phyloP scores from a whole-genome alignment of 208 protist genomes.

The Leishmania guyanensis region DNA sequence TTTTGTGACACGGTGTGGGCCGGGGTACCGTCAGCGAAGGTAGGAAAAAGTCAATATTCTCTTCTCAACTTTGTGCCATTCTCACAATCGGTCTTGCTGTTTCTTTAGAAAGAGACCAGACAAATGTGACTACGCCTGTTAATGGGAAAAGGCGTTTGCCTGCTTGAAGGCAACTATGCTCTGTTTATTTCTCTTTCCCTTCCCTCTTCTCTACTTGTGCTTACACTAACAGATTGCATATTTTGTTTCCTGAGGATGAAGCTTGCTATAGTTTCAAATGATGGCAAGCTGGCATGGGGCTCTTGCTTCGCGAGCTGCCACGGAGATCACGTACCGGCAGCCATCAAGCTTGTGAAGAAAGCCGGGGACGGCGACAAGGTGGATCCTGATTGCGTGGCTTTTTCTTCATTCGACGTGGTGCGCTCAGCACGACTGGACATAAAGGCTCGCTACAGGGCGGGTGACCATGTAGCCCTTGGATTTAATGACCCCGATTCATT shows the following conservation, averaged over 20 bases:
- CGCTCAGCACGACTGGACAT: constrained; percentile 4
- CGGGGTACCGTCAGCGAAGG: neutral
- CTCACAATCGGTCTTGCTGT: too few relatives aligned
- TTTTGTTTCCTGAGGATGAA: constrained; percentile 8
- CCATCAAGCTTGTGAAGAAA: constrained; percentile 18
- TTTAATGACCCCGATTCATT: constrained; percentile 35
- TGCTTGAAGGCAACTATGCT: neutral
- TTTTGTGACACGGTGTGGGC: neutral
- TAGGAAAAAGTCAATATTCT: neutral
- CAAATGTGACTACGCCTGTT: too few relatives aligned
- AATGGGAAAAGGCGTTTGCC: neutral
- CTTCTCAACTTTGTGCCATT: neutral
- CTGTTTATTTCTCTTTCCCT: neutral
- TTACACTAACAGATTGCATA: neutral
- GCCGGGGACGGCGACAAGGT: neutral
- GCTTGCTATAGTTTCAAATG: constrained; percentile 9
- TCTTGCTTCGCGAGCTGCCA: constrained; percentile 29
- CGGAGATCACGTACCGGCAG: constrained; percentile 16
- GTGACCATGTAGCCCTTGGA: constrained; percentile 50
- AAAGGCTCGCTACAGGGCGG: constrained; percentile 29
- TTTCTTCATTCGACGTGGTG: constrained; percentile 24
- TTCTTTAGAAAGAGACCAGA: neutral
- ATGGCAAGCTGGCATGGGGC: constrained; percentile 25
- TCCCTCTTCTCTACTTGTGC: neutral
- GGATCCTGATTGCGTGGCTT: constrained; percentile 16